Evolutionary conservation across 2,329 filamentous ascomycete species (phyloP).

Genomic region (Elsinoe ampelina): DNA sequence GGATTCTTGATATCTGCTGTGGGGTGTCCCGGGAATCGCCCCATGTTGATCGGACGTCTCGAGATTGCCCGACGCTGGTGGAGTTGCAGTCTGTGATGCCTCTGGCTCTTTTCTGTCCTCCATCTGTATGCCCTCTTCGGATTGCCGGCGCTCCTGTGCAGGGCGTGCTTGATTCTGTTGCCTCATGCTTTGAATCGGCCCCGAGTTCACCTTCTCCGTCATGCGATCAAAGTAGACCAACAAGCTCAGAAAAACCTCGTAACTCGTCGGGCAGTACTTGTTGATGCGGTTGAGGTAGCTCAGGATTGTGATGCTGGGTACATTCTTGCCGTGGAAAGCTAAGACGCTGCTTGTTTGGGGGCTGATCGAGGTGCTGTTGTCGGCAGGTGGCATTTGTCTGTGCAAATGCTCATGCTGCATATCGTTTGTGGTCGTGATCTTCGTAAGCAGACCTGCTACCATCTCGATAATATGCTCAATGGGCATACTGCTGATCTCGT

Average conservation of each 20-base stretch:
- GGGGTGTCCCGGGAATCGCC: constrained; percentile 28
- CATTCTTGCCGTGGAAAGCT: constrained; percentile 96
- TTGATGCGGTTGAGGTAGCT: constrained; percentile 95
- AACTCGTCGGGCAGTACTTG: constrained; percentile 97
- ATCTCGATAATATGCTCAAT: constrained; percentile 97
- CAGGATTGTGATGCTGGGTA: constrained; percentile 90
- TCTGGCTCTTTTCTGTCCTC: constrained; percentile 22
- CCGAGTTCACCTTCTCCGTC: constrained; percentile 88
- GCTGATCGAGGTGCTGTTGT: constrained; percentile 49
- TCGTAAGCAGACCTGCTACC: constrained; percentile 91
- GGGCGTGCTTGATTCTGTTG: constrained; percentile 38
- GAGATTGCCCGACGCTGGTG: constrained; percentile 40
- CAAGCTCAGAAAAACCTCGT: constrained; percentile 91
- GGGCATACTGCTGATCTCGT: constrained; percentile 96
- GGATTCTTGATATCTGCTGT: constrained; percentile 25
- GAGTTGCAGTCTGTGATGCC: constrained; percentile 37
- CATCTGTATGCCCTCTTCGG: constrained; percentile 21
- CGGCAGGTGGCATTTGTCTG: constrained; percentile 56
- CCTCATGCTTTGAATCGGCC: constrained; percentile 57
- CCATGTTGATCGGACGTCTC: constrained; percentile 29
- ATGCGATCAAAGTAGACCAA: constrained; percentile 98
- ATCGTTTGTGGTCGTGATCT: constrained; percentile 96
- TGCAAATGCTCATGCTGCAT: constrained; percentile 85
- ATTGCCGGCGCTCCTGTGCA: not conserved
- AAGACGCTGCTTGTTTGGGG: constrained; percentile 65